phyloP scores from a whole-genome alignment of 768 basidiomycete species.

The Tremella fuciformis region DNA sequence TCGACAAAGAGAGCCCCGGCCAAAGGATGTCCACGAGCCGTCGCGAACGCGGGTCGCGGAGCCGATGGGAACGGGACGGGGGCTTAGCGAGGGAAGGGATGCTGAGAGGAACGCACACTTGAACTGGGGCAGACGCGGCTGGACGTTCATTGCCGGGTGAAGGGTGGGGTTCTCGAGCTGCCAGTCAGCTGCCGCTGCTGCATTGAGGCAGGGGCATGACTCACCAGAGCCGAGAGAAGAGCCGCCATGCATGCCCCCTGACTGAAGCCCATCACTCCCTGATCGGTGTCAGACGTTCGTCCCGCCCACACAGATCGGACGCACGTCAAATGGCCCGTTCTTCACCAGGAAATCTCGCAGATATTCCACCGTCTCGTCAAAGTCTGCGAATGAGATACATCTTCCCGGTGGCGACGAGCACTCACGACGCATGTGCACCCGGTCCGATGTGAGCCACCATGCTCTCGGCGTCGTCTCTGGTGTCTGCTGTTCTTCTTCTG shows the following conservation, averaged over 20 bases:
- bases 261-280: slow-evolving; percentile 51
- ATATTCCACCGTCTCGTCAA: slow-evolving; percentile 45
- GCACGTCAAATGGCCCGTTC: slow-evolving; percentile 46
- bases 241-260: slow-evolving; percentile 52
- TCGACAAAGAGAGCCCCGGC: too few relatives aligned
- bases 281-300: background rate
- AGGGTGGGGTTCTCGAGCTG: slow-evolving; percentile 46
- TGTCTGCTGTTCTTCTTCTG: slow-evolving; percentile 41
- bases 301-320: slow-evolving; percentile 5
- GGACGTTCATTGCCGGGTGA: slow-evolving; percentile 35
- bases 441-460: slow-evolving; percentile 45
- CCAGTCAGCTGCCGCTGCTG: background rate
- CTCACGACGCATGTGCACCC: slow-evolving; percentile 35
- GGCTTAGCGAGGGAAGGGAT: too few relatives aligned
- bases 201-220: slow-evolving; percentile 6
- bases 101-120: slow-evolving; percentile 36
- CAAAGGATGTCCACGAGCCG: too few relatives aligned
- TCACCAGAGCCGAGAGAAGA: slow-evolving; percentile 42
- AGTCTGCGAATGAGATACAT: slow-evolving; percentile 14
- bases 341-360: slow-evolving; percentile 42
- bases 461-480: slow-evolving; percentile 50
- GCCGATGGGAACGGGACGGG: too few relatives aligned
- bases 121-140: slow-evolving; percentile 38
- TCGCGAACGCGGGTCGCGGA: too few relatives aligned
- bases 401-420: background rate